phyloP scores from a whole-genome alignment of 2,329 filamentous ascomycete species.

The Trichophyton equinum region DNA sequence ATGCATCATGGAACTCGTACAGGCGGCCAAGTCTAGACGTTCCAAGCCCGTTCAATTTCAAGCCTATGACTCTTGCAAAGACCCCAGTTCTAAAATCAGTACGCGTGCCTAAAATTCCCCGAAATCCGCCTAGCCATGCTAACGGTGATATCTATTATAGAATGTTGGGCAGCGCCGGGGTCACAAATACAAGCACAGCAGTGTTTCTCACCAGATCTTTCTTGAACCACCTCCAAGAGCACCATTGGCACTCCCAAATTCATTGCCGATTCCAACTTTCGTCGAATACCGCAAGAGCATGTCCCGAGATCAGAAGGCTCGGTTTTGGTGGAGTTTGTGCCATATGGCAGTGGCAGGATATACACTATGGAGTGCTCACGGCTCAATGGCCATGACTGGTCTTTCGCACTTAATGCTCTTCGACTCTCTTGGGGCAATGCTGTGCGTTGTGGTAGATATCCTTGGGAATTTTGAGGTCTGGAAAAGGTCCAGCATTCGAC shows the following conservation, averaged over 20 bases:
- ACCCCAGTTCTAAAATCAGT: slow-evolving; percentile 62
- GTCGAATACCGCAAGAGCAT: slow-evolving; percentile 82
- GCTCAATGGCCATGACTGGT: slow-evolving; percentile 80
- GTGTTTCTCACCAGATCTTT: slow-evolving; percentile 92
- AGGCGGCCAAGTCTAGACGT: slow-evolving; percentile 24
- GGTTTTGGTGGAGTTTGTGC: slow-evolving; percentile 79
- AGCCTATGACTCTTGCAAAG: slow-evolving; percentile 65
- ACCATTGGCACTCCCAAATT: slow-evolving; percentile 78
- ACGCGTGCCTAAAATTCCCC: slow-evolving; percentile 22
- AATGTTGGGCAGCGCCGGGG: slow-evolving; percentile 84
- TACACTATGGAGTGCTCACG: slow-evolving; percentile 73
- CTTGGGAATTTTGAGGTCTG: slow-evolving; percentile 96
- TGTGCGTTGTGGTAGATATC: slow-evolving; percentile 87
- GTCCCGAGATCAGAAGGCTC: slow-evolving; percentile 70
- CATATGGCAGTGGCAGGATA: slow-evolving; percentile 73
- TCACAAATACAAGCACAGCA: slow-evolving; percentile 96
- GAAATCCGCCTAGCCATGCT: slow-evolving; percentile 12
- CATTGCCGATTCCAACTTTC: slow-evolving; percentile 79
- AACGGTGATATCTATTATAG: slow-evolving; percentile 33
- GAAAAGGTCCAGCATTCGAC: slow-evolving; percentile 80
- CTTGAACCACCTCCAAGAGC: slow-evolving; percentile 78
- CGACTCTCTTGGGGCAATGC: slow-evolving; percentile 79
- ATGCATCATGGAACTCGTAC: slow-evolving; percentile 17
- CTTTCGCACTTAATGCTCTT: slow-evolving; percentile 90
- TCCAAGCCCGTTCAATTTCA: slow-evolving; percentile 78